phyloP scores from a whole-genome alignment of 2,329 filamentous ascomycete genomes.

The Aureobasidium leucospermi region DNA sequence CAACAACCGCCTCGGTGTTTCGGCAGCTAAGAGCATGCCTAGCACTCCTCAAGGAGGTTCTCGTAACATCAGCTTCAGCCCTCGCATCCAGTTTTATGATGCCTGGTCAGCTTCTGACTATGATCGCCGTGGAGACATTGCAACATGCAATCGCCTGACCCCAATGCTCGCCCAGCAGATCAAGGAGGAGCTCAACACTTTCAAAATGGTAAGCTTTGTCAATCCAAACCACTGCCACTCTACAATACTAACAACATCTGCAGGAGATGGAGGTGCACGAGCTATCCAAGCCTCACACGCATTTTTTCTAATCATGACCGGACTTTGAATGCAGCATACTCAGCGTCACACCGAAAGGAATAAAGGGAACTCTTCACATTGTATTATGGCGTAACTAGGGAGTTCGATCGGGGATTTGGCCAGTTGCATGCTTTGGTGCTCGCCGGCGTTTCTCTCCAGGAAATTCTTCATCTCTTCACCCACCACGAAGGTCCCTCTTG shows the following conservation, averaged over 20 bases:
- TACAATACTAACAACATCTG: conserved; percentile 32
- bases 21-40: conserved; percentile 73
- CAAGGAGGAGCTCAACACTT: conserved; percentile 97
- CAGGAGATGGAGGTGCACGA: conserved; percentile 99
- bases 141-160: conserved; percentile 94
- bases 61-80: conserved; percentile 69
- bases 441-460: conserved; percentile 9
- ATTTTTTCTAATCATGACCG: conserved; percentile 79
- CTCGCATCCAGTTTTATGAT: conserved; percentile 88
- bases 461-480: conserved; percentile 6
- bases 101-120: conserved; percentile 96
- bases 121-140: conserved; percentile 89
- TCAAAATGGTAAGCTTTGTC: conserved; percentile 78
- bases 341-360: conserved; percentile 7
- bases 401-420: conserved; percentile 8
- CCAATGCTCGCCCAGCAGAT: conserved; percentile 98
- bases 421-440: conserved; percentile 11
- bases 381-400: conserved; percentile 13
- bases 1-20: conserved; percentile 59
- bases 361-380: conserved; percentile 9
- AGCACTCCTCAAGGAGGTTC: conserved; percentile 64
- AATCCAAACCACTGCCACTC: not conserved
- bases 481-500: conserved; percentile 1
- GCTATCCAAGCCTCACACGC: conserved; percentile 97
- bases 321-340: conserved; percentile 13